Percentiles rank a stretch among this genome's conserved stretches.
Evolutionary conservation across 805 yeast genomes (phyloP).

Genomic region (Brettanomyces nanus): DNA sequence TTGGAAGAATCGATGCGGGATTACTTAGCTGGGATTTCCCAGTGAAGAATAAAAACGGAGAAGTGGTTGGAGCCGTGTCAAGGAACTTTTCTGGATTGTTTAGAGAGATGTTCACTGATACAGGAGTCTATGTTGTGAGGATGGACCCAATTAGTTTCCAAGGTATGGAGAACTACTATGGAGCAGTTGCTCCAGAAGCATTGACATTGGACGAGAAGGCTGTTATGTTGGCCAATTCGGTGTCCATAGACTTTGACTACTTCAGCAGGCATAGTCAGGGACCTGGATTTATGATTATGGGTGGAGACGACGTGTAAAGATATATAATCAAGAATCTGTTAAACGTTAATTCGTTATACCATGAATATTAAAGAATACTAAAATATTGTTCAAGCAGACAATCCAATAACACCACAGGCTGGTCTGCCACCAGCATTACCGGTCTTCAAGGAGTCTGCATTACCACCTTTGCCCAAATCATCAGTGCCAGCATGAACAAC

Average conservation of each 20-base stretch:
- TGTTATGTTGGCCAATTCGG: slow-evolving; percentile 75
- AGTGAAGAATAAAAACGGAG: slow-evolving; percentile 48
- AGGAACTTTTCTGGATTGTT: slow-evolving; percentile 95
- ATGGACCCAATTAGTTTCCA: slow-evolving; percentile 69
- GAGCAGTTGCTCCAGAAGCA: slow-evolving; percentile 31
- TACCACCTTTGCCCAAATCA: slow-evolving; percentile 92
- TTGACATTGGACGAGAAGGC: slow-evolving; percentile 80
- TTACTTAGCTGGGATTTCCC: slow-evolving; percentile 84
- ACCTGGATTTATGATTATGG: slow-evolving; percentile 38
- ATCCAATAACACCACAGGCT: slow-evolving; percentile 97
- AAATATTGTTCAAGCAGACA: slow-evolving; percentile 35
- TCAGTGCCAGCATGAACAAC: slow-evolving; percentile 90
- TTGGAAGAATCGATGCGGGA: slow-evolving; percentile 82
- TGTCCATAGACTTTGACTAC: slow-evolving; percentile 91
- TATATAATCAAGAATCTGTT: background rate
- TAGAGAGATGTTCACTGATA: slow-evolving; percentile 87
- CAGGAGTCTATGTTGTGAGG: slow-evolving; percentile 83
- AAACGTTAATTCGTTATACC: background rate
- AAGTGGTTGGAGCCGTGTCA: slow-evolving; percentile 68
- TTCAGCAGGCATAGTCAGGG: slow-evolving; percentile 79
- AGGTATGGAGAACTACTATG: slow-evolving; percentile 46
- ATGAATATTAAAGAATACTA: background rate
- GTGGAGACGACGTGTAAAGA: slow-evolving; percentile 11
- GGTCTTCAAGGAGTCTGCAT: slow-evolving; percentile 84
- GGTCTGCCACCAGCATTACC: slow-evolving; percentile 98